A percentile compares a stretch with the other conserved stretches of the same genome.
These are phyloP conservation scores for Aspergillus pseudoglaucus DNA, from an alignment of 2,329 filamentous ascomycete genomes.

Conservation along the genomic window DNA sequence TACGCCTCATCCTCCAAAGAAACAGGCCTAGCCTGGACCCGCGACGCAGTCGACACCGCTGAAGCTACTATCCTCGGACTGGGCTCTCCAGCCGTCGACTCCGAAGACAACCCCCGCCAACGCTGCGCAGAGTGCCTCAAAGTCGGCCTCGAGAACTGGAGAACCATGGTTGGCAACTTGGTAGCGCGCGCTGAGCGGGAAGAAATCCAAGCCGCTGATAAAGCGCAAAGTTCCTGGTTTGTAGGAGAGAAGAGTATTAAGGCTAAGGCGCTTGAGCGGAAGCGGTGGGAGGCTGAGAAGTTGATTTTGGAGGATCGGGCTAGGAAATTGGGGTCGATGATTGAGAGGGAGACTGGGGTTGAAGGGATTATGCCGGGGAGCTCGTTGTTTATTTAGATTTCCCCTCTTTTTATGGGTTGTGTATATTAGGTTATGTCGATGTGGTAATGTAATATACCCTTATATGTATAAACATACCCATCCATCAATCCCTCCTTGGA, in stretches of 20 bases:
- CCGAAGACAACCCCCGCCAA: constrained; percentile 41
- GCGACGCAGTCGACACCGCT: constrained; percentile 75
- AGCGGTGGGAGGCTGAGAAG: constrained; percentile 36
- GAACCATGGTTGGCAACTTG: constrained; percentile 66
- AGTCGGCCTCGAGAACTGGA: constrained; percentile 75
- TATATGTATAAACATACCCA: too few relatives aligned
- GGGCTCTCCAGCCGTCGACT: constrained; percentile 10
- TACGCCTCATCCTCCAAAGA: constrained; percentile 62
- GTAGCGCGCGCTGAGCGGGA: constrained; percentile 37
- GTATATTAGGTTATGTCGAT: too few relatives aligned
- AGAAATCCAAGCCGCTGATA: constrained; percentile 28
- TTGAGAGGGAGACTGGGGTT: constrained; percentile 25
- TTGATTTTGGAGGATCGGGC: constrained; percentile 32
- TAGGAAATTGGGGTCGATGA: constrained; percentile 21
- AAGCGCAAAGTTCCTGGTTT: constrained; percentile 29
- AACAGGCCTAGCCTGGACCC: constrained; percentile 79
- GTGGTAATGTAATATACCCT: too few relatives aligned
- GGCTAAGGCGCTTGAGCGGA: constrained; percentile 24
- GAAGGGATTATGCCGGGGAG: constrained; percentile 22
- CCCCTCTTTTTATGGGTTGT: not conserved
- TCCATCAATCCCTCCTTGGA: too few relatives aligned
- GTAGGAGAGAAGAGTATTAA: constrained; percentile 21
- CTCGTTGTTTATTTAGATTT: constrained; percentile 20
- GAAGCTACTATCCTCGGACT: constrained; percentile 53
- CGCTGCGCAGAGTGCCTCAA: constrained; percentile 72